These are phyloP conservation scores for Leccinum disarticulatum DNA, from an alignment of 768 basidiomycete species.

Conservation along the genomic window DNA sequence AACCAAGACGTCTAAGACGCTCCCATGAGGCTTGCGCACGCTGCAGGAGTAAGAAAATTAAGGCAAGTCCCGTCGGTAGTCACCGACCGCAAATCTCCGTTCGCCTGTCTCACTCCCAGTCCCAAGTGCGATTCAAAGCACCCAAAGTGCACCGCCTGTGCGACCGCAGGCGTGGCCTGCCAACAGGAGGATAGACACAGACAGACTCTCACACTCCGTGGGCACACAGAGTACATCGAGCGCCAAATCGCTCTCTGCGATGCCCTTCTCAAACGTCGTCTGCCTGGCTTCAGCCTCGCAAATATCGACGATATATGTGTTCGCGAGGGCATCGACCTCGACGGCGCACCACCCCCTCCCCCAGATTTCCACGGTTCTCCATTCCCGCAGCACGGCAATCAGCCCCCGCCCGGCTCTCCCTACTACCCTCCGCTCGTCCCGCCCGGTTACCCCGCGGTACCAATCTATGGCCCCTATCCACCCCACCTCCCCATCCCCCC, in stretches of 20 bases:
- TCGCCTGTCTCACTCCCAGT: constrained; percentile 39
- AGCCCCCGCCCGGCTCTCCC: constrained; percentile 30
- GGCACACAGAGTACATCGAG: constrained; percentile 81
- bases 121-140: constrained; percentile 90
- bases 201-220: constrained; percentile 81
- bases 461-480: constrained; percentile 44
- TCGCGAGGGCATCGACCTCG: constrained; percentile 65
- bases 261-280: constrained; percentile 71
- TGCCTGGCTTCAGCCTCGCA: constrained; percentile 65
- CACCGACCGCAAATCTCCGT: constrained; percentile 85
- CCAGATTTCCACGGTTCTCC: constrained; percentile 37
- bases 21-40: constrained; percentile 92
- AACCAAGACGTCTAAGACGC: constrained; percentile 78
- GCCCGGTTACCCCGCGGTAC: constrained; percentile 44
- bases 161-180: constrained; percentile 74
- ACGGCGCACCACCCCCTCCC: constrained; percentile 19
- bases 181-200: constrained; percentile 88
- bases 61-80: constrained; percentile 70
- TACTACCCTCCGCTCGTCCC: constrained; percentile 40
- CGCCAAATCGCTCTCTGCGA: constrained; percentile 77
- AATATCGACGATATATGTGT: constrained; percentile 63
- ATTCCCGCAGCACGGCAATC: constrained; percentile 29
- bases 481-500: constrained; percentile 43
- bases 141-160: constrained; percentile 82
- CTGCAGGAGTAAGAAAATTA: constrained; percentile 96